A percentile compares a stretch with the other conserved stretches of the same genome.
phyloP scores from a whole-genome alignment of 2,329 filamentous ascomycete genomes.

The Aspergillus persii region DNA sequence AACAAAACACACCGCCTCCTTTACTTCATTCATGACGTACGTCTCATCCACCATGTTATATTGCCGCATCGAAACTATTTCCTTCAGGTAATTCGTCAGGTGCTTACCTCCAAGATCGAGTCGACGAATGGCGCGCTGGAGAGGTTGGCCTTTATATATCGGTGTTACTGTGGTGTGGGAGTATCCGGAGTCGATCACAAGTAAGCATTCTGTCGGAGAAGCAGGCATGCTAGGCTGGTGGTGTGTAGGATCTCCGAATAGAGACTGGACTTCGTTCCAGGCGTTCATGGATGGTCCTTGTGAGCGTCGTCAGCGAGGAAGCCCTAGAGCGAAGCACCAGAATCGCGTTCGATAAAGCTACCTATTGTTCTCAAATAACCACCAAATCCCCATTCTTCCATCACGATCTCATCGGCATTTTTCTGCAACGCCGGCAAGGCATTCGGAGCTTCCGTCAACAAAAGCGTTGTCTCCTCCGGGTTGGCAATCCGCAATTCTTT shows the following conservation, averaged over 20 bases:
- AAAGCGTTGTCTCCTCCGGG: conserved; percentile 74
- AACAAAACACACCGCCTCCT: conserved; percentile 84
- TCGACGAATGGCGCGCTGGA: conserved; percentile 78
- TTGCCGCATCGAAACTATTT: conserved; percentile 83
- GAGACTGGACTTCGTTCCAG: conserved; percentile 71
- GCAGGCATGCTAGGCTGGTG: conserved; percentile 43
- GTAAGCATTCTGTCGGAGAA: conserved; percentile 71
- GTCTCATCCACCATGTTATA: conserved; percentile 95
- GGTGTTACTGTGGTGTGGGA: conserved; percentile 91
- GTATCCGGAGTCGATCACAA: conserved; percentile 88
- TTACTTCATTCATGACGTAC: conserved; percentile 92
- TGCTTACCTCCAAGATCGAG: conserved; percentile 91
- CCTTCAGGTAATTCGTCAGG: conserved; percentile 87
- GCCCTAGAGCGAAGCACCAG: neutral
- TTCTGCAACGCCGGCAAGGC: conserved; percentile 75
- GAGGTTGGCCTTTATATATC: conserved; percentile 72
- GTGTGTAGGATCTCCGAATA: conserved; percentile 60
- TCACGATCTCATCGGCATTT: conserved; percentile 93
- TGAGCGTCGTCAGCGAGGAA: neutral
- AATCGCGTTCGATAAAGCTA: conserved; percentile 37
- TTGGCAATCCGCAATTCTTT: conserved; percentile 48
- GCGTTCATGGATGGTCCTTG: conserved; percentile 73
- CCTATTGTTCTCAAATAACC: conserved; percentile 77
- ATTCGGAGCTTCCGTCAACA: conserved; percentile 85
- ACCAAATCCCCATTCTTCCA: conserved; percentile 93